A percentile compares a stretch with the other conserved stretches of the same genome.
Conservation (phyloP, 176 grass and related monocot species). For the Carex cristatella region DNA sequence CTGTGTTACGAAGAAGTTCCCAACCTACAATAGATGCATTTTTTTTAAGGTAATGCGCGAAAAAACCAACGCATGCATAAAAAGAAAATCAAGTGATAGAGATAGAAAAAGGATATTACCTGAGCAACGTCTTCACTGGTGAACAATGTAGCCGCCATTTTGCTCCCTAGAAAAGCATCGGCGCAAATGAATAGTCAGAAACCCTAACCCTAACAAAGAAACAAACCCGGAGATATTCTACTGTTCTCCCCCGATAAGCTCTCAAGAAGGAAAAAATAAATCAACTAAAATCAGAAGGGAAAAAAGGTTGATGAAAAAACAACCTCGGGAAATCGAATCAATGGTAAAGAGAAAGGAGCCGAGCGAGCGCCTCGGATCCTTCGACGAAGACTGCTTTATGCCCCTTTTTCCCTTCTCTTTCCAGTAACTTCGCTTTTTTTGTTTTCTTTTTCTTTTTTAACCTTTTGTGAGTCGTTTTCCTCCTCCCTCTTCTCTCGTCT, state of each 20-base stretch:
- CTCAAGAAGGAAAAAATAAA: not conserved
- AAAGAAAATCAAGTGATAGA: not conserved
- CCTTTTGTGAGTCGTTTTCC: not conserved
- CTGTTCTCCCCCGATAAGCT: not conserved
- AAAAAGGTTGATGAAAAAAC: not conserved
- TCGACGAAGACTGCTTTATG: not conserved
- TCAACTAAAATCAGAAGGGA: not conserved
- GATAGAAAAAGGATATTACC: not conserved
- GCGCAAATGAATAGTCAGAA: not conserved
- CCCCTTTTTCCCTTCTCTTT: not conserved
- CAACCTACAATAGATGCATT: not conserved
- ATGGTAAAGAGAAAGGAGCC: not conserved
- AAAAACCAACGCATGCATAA: not conserved
- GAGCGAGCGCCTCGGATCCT: conserved; percentile 11
- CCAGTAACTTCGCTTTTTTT: not conserved
- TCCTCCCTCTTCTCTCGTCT: not conserved
- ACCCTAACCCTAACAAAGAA: conserved; percentile 19
- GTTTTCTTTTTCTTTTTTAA: not conserved
- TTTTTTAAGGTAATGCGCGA: not conserved
- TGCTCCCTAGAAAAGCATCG: not conserved
- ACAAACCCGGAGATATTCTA: not conserved
- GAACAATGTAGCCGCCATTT: conserved; percentile 28
- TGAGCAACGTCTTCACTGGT: conserved; percentile 9
- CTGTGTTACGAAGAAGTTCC: conserved; percentile 20
- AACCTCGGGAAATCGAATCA: conserved; percentile 4